Evolutionary conservation across 2,329 filamentous ascomycete genomes (phyloP), one percentile per base, ranked within the genome.

Genomic region (Aspergillus sp.): DNA sequence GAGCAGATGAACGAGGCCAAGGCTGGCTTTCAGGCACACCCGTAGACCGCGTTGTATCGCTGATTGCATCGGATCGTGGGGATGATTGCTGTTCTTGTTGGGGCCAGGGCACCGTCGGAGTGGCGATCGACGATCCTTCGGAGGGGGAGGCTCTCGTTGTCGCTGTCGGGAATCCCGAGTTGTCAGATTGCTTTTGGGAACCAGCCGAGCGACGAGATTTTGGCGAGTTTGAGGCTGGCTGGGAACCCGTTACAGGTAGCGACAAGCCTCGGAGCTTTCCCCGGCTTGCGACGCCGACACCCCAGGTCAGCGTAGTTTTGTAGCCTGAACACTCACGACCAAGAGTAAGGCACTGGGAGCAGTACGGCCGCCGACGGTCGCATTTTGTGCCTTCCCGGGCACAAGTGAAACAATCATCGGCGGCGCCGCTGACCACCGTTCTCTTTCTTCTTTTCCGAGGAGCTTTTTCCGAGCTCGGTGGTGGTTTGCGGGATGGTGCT

Each of bases 251-350:
- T 54, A 89, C 78, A 10, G 87, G 87, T 59, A 96, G 81, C 58
- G 93, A 93, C 67, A 97, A 82, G 45, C 94, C 94, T 63, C 94
- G 87, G 64, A 98, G 87, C 81, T 98, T 98, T 73, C 94, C 94
- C 71, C 94, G 88, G 78, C 93, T 97, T 58, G 94, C 94, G 60
- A 98, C 94, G 54, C 94, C 94, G 52, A 97, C 91, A 47, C 92
- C 92, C 94, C 94, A 98, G 51, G 94, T 98, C 77, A 98, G 83
- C 68, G 94, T 93, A 16, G 94, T 98, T 80, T 96, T 96, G 82
- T 98, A 98, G 60, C 94, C 94, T 29, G 91, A 92, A 80, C 94
- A 98, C 73, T 96, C 92, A 74, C 92, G 92, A 65, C 92, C 93
- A 65, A 92, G 84, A 68, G 96, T 91, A 63, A 98, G 85, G 76